Base-by-base conservation (phyloP, 2,329 filamentous ascomycete genomes). In the Escovopsis sp. region DNA sequence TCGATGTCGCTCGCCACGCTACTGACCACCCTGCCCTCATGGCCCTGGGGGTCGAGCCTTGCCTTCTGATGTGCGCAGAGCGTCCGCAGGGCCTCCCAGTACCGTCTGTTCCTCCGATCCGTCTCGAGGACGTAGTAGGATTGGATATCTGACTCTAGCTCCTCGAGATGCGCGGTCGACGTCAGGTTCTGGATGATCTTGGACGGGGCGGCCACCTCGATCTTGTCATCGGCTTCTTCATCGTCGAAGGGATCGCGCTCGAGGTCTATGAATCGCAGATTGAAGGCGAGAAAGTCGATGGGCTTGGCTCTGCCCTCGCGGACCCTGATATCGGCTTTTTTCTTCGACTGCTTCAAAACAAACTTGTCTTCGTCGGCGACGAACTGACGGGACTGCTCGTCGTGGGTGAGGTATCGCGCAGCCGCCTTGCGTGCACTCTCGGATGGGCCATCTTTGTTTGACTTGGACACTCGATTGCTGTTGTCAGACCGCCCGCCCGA, bases 341-440 rank as follows among this genome's bases (percentile, higher is more conserved):
- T 96, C 68, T 96, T 98, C 32, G 88, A 81, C 60, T 98, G 90
- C 58, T 86, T 87, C 50, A 98, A 65, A 38, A 96, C 90, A 51
- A 98, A 98, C 44, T 80, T 78, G 62, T 98, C 90, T 57, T 98
- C 90, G 48, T 93, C 83, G 35, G 88, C 83, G 15, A 96, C 83
- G 68, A 90, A 98, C 51, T 79, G 71, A 18, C 76, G 68, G 44
- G 77, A 80, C 51, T 85, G 79, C 51, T 87, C 78, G 48, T 86
- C 81, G 52, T 85, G 73, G 39, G 79, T 79, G 41, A 83, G 59
- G 46, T 68, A 71, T 36, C 52, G 57, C n/a, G 56, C 47, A 23
- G 21, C 21, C 26, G 48, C 43, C 35, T 52, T 49, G 39, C 48
- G 48, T 17, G 50, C 43, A 16, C 47, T 40, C 36, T 48, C 48